Evolutionary conservation across 192 early-diverging fungal species (phyloP).

Genomic region (Coemansia sp.): DNA sequence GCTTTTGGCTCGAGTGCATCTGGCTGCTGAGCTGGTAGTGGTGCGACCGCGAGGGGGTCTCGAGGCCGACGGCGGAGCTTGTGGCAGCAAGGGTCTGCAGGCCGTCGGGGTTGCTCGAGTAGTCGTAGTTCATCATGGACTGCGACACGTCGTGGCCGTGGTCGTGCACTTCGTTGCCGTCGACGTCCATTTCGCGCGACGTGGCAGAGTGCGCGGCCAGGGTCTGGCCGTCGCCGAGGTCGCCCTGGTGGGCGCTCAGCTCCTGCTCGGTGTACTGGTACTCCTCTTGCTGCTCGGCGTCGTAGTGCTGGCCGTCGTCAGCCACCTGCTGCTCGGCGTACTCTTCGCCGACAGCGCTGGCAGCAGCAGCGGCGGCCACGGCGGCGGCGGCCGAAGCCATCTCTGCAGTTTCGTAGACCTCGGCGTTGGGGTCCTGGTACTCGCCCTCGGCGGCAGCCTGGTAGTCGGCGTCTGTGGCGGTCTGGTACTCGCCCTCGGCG

Average conservation of each 20-base stretch:
- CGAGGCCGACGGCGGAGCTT: slow-evolving; percentile 45
- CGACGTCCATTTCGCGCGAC: slow-evolving; percentile 46
- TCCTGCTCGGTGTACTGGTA: slow-evolving; percentile 34
- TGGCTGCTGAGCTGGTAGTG: slow-evolving; percentile 21
- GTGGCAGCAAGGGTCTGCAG: slow-evolving; percentile 53
- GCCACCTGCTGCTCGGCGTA: slow-evolving; percentile 10
- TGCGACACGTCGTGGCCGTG: slow-evolving; percentile 39
- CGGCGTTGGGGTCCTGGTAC: slow-evolving; percentile 25
- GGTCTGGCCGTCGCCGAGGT: slow-evolving; percentile 43
- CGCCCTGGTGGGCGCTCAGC: slow-evolving; percentile 14
- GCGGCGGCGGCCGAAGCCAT: slow-evolving; percentile 13
- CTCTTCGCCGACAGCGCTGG: slow-evolving; percentile 12
- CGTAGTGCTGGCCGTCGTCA: slow-evolving; percentile 21
- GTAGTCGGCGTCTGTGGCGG: slow-evolving; percentile 26
- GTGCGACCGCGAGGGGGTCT: slow-evolving; percentile 15
- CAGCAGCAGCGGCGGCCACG: slow-evolving; percentile 7
- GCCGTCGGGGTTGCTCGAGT: slow-evolving; percentile 36
- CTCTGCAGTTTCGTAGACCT: slow-evolving; percentile 22
- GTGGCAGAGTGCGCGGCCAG: slow-evolving; percentile 45
- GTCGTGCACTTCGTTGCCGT: slow-evolving; percentile 42
- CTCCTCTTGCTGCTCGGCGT: slow-evolving; percentile 18
- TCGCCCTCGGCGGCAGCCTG: slow-evolving; percentile 31
- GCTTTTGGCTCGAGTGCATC: slow-evolving; percentile 43
- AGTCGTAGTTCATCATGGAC: slow-evolving; percentile 44
- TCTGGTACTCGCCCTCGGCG: too few species aligned